phyloP scores from a whole-genome alignment of 2,329 filamentous ascomycete species.

The Aspergillus ibericus region DNA sequence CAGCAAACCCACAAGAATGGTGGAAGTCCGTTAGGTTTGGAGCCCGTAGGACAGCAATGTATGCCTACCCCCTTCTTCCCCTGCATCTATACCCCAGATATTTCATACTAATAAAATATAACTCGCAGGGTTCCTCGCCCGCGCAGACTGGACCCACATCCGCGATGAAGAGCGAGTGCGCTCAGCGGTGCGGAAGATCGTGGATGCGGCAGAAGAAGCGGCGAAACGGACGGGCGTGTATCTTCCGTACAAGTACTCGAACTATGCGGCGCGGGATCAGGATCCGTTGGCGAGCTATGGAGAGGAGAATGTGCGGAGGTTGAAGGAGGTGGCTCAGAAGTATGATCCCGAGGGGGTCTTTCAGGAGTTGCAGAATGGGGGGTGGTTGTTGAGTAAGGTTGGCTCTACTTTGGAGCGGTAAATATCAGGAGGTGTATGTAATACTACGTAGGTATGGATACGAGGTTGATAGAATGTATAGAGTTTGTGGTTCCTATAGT shows the following conservation, averaged over 20 bases:
- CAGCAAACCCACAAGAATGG: conserved; percentile 1
- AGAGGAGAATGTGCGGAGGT: neutral
- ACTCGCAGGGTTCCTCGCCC: conserved; percentile 12
- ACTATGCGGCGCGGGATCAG: conserved; percentile 18
- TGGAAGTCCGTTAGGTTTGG: conserved; percentile 13
- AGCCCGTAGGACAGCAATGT: conserved; percentile 12
- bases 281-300: conserved; percentile 15
- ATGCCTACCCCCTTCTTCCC: neutral
- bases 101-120: neutral
- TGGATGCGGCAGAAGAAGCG: conserved; percentile 7
- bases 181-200: conserved; percentile 10
- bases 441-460: too few species aligned
- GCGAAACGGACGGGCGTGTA: conserved; percentile 10
- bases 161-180: conserved; percentile 8
- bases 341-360: conserved; percentile 1
- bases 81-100: too few species aligned
- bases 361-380: conserved; percentile 2
- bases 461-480: neutral
- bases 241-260: conserved; percentile 15
- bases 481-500: neutral
- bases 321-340: neutral
- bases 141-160: conserved; percentile 10
- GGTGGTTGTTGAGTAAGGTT: neutral
- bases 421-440: neutral
- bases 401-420: neutral